Evolutionary conservation across 805 yeast species (phyloP).

Genomic region (Cyberlindnera subsufficiens): DNA sequence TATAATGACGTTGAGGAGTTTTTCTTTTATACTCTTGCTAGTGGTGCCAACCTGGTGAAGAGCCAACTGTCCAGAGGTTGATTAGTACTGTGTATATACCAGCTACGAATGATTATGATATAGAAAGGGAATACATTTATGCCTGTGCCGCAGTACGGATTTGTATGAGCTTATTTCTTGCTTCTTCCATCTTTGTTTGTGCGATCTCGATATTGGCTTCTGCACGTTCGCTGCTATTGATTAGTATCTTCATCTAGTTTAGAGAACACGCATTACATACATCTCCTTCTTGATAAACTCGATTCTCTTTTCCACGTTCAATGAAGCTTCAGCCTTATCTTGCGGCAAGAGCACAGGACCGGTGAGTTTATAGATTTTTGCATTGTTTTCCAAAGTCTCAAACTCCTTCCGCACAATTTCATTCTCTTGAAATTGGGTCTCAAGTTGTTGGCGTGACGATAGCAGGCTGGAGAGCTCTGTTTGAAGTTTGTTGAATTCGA

Average conservation of each 20-base stretch:
- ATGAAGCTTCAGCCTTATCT: conserved; percentile 72
- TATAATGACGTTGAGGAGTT: conserved; percentile 72
- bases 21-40: conserved; percentile 55
- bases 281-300: conserved; percentile 84
- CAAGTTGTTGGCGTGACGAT: conserved; percentile 76
- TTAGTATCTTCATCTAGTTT: conserved; percentile 1
- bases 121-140: not conserved
- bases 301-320: conserved; percentile 82
- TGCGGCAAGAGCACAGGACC: conserved; percentile 94
- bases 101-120: not conserved
- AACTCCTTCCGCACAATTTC: conserved; percentile 84
- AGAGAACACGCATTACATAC: conserved; percentile 7
- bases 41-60: conserved; percentile 58
- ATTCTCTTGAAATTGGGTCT: conserved; percentile 92
- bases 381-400: conserved; percentile 51
- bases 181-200: conserved; percentile 49
- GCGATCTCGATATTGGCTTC: conserved; percentile 60
- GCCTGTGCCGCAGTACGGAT: conserved; percentile 30
- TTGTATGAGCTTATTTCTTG: conserved; percentile 49
- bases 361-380: conserved; percentile 80
- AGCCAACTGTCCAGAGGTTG: conserved; percentile 64
- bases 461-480: conserved; percentile 46
- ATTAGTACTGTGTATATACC: not conserved
- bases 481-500: conserved; percentile 42
- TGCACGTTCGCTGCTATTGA: conserved; percentile 40